Evolutionary conservation across 805 yeast genomes (phyloP).

Genomic region (Saccharomycopsis oosterbeekiorum): DNA sequence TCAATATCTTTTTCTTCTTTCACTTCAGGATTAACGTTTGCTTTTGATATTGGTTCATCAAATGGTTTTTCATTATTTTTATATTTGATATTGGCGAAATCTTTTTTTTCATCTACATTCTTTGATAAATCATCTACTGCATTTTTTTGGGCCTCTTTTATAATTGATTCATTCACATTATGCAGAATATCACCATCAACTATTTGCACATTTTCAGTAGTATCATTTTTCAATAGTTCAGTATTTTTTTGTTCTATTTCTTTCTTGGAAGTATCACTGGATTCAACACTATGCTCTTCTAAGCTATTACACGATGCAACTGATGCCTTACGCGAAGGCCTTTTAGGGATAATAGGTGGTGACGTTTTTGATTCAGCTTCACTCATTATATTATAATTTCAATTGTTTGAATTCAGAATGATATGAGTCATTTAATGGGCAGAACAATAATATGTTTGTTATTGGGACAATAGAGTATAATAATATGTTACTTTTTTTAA

Average conservation of each 20-base stretch:
- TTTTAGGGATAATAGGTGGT: background rate
- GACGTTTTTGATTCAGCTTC: background rate
- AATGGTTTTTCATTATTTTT: too few species aligned
- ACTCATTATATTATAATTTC: background rate
- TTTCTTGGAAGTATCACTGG: background rate
- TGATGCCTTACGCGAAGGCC: background rate
- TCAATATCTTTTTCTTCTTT: background rate
- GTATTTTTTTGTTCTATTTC: background rate
- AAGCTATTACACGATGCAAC: background rate
- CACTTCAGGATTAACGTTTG: background rate
- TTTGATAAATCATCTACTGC: background rate
- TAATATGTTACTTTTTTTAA: too few species aligned
- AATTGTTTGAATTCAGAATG: too few species aligned
- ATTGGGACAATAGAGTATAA: too few species aligned
- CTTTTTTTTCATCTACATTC: background rate
- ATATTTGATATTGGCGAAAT: too few species aligned
- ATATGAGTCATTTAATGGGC: too few species aligned
- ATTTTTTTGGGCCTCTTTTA: background rate
- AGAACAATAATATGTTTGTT: too few species aligned
- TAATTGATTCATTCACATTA: background rate
- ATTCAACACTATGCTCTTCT: background rate
- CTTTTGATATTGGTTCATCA: too few species aligned
- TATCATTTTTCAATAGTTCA: background rate
- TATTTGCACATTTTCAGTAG: background rate
- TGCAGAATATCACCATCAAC: background rate